Percentiles rank a stretch among this genome's conserved stretches.
Evolutionary conservation across 2,329 filamentous ascomycete species (phyloP).

Genomic region (Nemania bipapillata): DNA sequence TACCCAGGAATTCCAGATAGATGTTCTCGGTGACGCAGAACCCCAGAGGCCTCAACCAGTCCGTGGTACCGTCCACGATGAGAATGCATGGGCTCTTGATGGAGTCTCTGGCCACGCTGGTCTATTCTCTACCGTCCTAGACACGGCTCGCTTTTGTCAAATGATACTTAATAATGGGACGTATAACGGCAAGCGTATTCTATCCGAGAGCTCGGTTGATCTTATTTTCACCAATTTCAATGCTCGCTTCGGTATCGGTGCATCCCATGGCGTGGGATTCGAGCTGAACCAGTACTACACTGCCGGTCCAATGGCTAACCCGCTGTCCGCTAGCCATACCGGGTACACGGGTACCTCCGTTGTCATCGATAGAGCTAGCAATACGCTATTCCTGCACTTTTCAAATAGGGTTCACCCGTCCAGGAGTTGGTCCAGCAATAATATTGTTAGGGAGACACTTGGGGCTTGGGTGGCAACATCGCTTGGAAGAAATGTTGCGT

Average conservation of each 20-base stretch:
- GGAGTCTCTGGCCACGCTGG: conserved; percentile 32
- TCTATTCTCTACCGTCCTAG: conserved; percentile 31
- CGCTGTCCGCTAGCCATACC: conserved; percentile 29
- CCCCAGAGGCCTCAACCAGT: conserved; percentile 25
- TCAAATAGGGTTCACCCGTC: conserved; percentile 27
- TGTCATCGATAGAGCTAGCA: conserved; percentile 25
- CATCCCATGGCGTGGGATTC: conserved; percentile 26
- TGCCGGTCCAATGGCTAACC: conserved; percentile 32
- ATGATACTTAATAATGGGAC: conserved; percentile 37
- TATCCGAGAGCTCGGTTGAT: conserved; percentile 24
- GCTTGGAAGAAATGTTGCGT: conserved; percentile 24
- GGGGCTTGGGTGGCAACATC: conserved; percentile 32
- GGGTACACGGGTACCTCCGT: conserved; percentile 32
- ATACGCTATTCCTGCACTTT: conserved; percentile 31
- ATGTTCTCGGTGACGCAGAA: conserved; percentile 19
- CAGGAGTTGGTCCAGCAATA: conserved; percentile 33
- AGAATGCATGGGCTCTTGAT: conserved; percentile 32
- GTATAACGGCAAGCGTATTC: conserved; percentile 21
- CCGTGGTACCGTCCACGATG: conserved; percentile 30
- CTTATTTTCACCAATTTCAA: conserved; percentile 36
- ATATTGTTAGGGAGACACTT: conserved; percentile 31
- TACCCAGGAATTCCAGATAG: conserved; percentile 23
- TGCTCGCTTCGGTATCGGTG: conserved; percentile 19
- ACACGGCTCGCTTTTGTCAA: conserved; percentile 28
- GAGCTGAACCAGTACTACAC: conserved; percentile 34